A percentile compares a stretch with the other conserved stretches of the same genome.
Evolutionary conservation across 208 protist genomes (phyloP).

Genomic region (Porcisia deanei): DNA sequence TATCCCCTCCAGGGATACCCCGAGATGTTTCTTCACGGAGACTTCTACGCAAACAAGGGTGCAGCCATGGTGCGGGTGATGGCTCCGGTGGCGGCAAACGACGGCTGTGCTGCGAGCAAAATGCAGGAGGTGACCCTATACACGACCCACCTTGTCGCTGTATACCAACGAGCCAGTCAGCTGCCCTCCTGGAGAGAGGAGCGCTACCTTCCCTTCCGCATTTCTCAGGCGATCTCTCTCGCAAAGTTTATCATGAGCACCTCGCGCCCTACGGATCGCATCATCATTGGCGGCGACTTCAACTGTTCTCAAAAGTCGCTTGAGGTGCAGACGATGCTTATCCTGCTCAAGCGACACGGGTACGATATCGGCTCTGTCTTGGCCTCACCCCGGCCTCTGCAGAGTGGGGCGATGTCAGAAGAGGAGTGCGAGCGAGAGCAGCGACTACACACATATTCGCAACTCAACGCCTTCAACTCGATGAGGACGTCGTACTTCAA

Average conservation of each 20-base stretch:
- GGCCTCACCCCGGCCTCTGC: slow-evolving; percentile 34
- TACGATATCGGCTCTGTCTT: slow-evolving; percentile 74
- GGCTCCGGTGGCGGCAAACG: slow-evolving; percentile 45
- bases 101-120: slow-evolving; percentile 7
- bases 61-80: slow-evolving; percentile 63
- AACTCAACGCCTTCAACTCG: slow-evolving; percentile 79
- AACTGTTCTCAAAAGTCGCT: slow-evolving; percentile 81
- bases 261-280: slow-evolving; percentile 58
- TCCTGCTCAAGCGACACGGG: slow-evolving; percentile 67
- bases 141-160: slow-evolving; percentile 82
- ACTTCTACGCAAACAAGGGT: slow-evolving; percentile 92
- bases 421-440: slow-evolving; percentile 24
- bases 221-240: slow-evolving; percentile 80
- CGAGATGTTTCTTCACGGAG: slow-evolving; percentile 84
- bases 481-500: slow-evolving; percentile 79
- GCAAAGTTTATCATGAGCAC: slow-evolving; percentile 77
- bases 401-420: slow-evolving; percentile 23
- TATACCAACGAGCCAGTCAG: slow-evolving; percentile 70
- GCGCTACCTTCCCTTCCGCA: slow-evolving; percentile 77
- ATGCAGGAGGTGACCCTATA: slow-evolving; percentile 70
- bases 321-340: slow-evolving; percentile 79
- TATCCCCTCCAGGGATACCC: slow-evolving; percentile 86
- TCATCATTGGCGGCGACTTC: slow-evolving; percentile 89
- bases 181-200: slow-evolving; percentile 66
- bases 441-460: slow-evolving; percentile 67